These are phyloP conservation scores for Plenodomus tracheiphilus DNA, from an alignment of 2,329 filamentous ascomycete genomes.

Conservation along the genomic window DNA sequence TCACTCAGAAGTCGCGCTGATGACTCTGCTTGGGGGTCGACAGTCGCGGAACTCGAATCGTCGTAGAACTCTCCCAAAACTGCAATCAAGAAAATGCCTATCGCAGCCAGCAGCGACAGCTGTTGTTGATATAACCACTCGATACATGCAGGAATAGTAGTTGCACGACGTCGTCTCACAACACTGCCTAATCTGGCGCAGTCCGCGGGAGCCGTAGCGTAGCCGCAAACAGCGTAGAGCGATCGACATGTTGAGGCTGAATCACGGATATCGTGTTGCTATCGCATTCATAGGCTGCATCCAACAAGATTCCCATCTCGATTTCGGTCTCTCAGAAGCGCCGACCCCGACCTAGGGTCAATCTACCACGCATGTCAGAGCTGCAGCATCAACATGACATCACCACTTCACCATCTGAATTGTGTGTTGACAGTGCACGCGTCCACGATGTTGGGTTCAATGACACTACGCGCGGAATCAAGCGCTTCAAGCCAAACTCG, in stretches of 20 bases:
- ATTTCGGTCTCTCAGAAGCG: slow-evolving; percentile 13
- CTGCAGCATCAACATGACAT: slow-evolving; percentile 19
- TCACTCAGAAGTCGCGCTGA: not conserved
- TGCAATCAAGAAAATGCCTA: too few relatives aligned
- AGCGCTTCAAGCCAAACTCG: not conserved
- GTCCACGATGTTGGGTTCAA: slow-evolving; percentile 14
- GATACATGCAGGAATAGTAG: not conserved
- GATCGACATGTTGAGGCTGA: slow-evolving; percentile 12
- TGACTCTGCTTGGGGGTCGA: not conserved
- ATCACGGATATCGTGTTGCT: slow-evolving; percentile 8
- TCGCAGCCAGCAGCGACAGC: too few relatives aligned
- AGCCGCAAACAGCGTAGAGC: slow-evolving; percentile 4
- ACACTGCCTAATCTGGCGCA: slow-evolving; percentile 1
- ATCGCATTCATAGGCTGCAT: not conserved
- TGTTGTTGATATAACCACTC: not conserved
- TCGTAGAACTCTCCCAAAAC: too few relatives aligned
- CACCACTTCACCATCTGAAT: slow-evolving; percentile 17
- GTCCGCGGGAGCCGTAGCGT: slow-evolving; percentile 15
- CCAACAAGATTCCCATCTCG: slow-evolving; percentile 8
- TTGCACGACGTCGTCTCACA: not conserved
- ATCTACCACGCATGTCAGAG: not conserved
- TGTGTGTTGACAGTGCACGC: slow-evolving; percentile 2
- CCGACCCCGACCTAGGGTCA: slow-evolving; percentile 18
- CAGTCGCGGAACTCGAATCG: too few relatives aligned
- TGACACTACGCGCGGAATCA: slow-evolving; percentile 6